phyloP scores from a whole-genome alignment of 306 rosid genomes.

The Fragaria vesca region DNA sequence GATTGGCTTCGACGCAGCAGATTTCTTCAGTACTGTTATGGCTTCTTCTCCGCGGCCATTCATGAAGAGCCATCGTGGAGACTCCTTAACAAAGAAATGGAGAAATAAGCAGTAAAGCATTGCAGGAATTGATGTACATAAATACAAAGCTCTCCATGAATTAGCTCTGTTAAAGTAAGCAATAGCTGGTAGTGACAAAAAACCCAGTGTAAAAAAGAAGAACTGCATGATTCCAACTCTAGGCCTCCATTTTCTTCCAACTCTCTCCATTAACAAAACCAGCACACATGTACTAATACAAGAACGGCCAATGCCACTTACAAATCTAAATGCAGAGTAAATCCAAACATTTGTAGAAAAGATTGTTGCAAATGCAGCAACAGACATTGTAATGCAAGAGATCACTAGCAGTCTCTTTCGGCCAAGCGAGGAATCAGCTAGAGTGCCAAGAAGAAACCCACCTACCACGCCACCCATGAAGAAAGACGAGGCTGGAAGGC shows the following conservation, averaged over 20 bases:
- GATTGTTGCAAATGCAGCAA: conserved; percentile 7
- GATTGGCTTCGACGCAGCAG: background rate
- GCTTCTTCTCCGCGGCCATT: conserved; percentile 13
- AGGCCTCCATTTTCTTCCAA: conserved; percentile 21
- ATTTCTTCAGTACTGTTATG: background rate
- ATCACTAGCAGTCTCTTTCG: conserved; percentile 27
- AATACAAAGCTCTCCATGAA: conserved; percentile 19
- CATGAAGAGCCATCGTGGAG: conserved; percentile 20
- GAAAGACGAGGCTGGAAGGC: conserved; percentile 4
- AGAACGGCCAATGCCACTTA: conserved; percentile 10
- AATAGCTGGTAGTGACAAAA: conserved; percentile 20
- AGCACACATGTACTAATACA: conserved; percentile 20
- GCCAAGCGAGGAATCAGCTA: conserved; percentile 42
- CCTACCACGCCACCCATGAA: conserved; percentile 31
- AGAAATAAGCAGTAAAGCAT: conserved; percentile 9
- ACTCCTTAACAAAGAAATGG: conserved; percentile 15
- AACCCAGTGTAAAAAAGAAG: conserved; percentile 14
- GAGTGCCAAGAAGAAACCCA: conserved; percentile 30
- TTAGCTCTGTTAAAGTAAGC: conserved; percentile 16
- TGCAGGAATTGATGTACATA: conserved; percentile 19
- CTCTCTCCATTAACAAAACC: conserved; percentile 20
- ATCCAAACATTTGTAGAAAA: conserved; percentile 16
- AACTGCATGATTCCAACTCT: conserved; percentile 23
- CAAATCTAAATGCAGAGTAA: conserved; percentile 11
- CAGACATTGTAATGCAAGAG: conserved; percentile 15